A percentile compares a stretch with the other conserved stretches of the same genome.
Evolutionary conservation across 495 filamentous ascomycete species (phyloP).

Genomic region (Hypoxylon crocopeplum): DNA sequence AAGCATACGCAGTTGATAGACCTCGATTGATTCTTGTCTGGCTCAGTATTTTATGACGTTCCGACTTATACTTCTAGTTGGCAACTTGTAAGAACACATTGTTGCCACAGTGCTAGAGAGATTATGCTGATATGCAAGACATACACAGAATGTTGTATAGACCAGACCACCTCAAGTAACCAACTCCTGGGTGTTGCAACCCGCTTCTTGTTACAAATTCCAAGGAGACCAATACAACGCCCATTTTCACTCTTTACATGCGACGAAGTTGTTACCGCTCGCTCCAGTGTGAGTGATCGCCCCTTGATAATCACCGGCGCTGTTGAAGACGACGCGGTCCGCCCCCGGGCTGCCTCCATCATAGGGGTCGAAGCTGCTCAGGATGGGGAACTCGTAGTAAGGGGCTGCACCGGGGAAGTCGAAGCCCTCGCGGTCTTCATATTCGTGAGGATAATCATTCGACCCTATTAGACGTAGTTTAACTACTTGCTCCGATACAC

Average conservation of each 20-base stretch:
- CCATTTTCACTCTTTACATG: slow-evolving; percentile 51
- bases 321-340: slow-evolving; percentile 75
- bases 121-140: too few relatives aligned
- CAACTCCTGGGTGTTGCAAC: too few relatives aligned
- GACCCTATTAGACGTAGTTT: slow-evolving; percentile 17
- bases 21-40: too few relatives aligned
- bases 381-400: slow-evolving; percentile 77
- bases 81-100: too few relatives aligned
- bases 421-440: slow-evolving; percentile 79
- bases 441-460: slow-evolving; percentile 71
- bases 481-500: neutral
- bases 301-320: slow-evolving; percentile 56
- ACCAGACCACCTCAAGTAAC: too few relatives aligned
- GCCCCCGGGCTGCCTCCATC: slow-evolving; percentile 70
- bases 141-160: too few relatives aligned
- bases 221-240: neutral
- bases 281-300: slow-evolving; percentile 75
- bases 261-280: slow-evolving; percentile 69
- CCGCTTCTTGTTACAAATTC: too few relatives aligned
- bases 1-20: too few relatives aligned
- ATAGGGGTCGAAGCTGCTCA: slow-evolving; percentile 60
- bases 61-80: too few relatives aligned
- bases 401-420: slow-evolving; percentile 61
- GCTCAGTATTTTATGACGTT: too few relatives aligned
- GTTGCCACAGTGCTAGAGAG: too few relatives aligned